These are phyloP conservation scores for Noccaea bulbosa DNA, from an alignment of 345 rosid species.

Conservation along the genomic window DNA sequence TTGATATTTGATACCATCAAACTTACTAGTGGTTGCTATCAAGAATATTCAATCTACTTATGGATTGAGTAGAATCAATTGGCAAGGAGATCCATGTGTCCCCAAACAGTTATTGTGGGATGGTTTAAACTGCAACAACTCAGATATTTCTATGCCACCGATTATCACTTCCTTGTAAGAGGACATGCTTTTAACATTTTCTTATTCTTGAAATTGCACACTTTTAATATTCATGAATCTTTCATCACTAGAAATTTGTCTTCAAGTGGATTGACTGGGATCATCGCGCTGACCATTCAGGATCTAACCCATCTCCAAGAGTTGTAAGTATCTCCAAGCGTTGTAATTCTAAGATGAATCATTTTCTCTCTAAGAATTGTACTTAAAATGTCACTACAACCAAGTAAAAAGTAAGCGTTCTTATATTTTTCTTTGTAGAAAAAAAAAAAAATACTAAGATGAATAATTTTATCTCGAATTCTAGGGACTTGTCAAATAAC, in stretches of 20 bases:
- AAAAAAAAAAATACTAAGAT: not conserved
- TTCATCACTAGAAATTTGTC: slow-evolving; percentile 38
- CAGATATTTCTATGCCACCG: not conserved
- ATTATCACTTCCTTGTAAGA: slow-evolving; percentile 36
- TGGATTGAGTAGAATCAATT: slow-evolving; percentile 40
- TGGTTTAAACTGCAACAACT: slow-evolving; percentile 48
- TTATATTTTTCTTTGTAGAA: not conserved
- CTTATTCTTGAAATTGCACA: not conserved
- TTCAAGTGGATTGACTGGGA: slow-evolving; percentile 46
- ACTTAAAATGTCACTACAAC: not conserved
- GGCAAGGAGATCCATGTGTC: slow-evolving; percentile 70
- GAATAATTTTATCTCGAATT: not conserved
- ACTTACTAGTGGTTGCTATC: slow-evolving; percentile 48
- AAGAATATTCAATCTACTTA: slow-evolving; percentile 37
- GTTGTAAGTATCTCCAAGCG: slow-evolving; percentile 41
- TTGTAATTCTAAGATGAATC: too few species aligned
- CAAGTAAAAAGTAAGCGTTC: too few species aligned
- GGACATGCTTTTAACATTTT: not conserved
- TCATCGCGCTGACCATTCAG: slow-evolving; percentile 30
- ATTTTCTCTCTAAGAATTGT: not conserved
- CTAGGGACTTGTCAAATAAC: slow-evolving; percentile 59
- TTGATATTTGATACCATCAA: not conserved
- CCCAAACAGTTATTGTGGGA: slow-evolving; percentile 49
- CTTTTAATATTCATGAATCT: not conserved
- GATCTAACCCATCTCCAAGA: slow-evolving; percentile 41